phyloP scores from a whole-genome alignment of 371 early-diverging fungal genomes.

The Cokeromyces recurvatus region DNA sequence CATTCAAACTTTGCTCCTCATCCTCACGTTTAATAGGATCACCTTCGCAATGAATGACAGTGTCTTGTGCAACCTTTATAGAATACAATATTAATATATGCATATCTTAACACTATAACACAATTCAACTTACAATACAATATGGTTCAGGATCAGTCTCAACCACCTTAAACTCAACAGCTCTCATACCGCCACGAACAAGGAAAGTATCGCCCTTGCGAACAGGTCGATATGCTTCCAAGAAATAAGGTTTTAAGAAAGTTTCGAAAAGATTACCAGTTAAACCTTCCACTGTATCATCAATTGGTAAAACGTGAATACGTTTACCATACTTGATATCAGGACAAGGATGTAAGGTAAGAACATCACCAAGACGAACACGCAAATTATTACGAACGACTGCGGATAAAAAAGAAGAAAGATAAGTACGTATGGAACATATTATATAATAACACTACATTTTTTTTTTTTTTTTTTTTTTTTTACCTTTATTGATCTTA shows the following conservation, averaged over 20 bases:
- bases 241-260: slow-evolving; percentile 96
- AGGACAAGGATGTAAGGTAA: slow-evolving; percentile 93
- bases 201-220: slow-evolving; percentile 93
- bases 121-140: slow-evolving; percentile 80
- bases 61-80: slow-evolving; percentile 93
- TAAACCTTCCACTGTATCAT: slow-evolving; percentile 98
- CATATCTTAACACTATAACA: background rate
- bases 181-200: slow-evolving; percentile 96
- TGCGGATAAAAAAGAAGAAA: slow-evolving; percentile 13
- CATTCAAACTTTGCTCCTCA: slow-evolving; percentile 91
- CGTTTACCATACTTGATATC: slow-evolving; percentile 96
- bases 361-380: slow-evolving; percentile 96
- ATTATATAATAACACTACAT: background rate
- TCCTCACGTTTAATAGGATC: slow-evolving; percentile 98
- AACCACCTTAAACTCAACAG: slow-evolving; percentile 99
- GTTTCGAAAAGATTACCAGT: slow-evolving; percentile 97
- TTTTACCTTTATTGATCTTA: slow-evolving; percentile 85
- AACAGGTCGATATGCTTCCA: slow-evolving; percentile 94
- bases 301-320: slow-evolving; percentile 96
- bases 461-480: background rate
- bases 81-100: too few species aligned
- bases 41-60: slow-evolving; percentile 97
- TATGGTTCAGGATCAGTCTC: slow-evolving; percentile 94
- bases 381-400: slow-evolving; percentile 98
- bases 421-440: background rate